Base-by-base conservation (phyloP, 257 asterid species). In the Nicotiana tomentosiformis region DNA sequence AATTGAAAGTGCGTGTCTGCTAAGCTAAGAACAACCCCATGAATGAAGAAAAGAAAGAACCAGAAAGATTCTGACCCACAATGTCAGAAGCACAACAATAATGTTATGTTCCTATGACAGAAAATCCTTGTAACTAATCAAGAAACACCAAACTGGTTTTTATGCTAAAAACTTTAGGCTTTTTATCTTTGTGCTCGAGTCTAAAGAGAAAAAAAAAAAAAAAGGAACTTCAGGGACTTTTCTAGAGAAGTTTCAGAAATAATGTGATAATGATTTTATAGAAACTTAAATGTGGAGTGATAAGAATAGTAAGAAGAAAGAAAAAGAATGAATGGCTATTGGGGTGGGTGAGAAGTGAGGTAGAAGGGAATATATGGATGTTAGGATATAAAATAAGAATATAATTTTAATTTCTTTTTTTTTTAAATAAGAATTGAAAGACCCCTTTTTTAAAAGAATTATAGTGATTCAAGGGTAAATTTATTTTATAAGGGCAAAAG, bases 21-120 rank as follows among this genome's bases (percentile, higher is more conserved):
- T 90, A 95, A 92, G 97, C 84, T 88, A 93, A 95, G 95, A 93
- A 90, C 96, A 93, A 82, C 85, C 82, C 85, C 85, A 84, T 82
- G 90, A 81, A 88, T 46, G 90, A 91, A 90, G 95, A 88, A 94
- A 86, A 74, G 79, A 49, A 72, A 72, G 92, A 90, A 91, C 86
- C 89, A 66, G 64, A 87, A 87, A 74, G 80, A 74, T 92, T 90
- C 91, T 88, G 96, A 85, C 93, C 93, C 93, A 92, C 93, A 77
- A 81, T 88, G 90, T 89, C 91, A 88, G 91, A 83, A 89, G 2
- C 79, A 74, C 80, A 91, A 87, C 91, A 74, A 81, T 81, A 86
- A 46, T 65, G 77, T 39, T 58, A 37, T 82, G 90, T 85, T 84
- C 87, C 87, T 78, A 79, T 78, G 83, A 79, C 51, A 56, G 70